Evolutionary conservation across 1,139 yeast genomes (phyloP), one percentile per base, ranked within the genome.

Genomic region (Suhomyces atakaporum): DNA sequence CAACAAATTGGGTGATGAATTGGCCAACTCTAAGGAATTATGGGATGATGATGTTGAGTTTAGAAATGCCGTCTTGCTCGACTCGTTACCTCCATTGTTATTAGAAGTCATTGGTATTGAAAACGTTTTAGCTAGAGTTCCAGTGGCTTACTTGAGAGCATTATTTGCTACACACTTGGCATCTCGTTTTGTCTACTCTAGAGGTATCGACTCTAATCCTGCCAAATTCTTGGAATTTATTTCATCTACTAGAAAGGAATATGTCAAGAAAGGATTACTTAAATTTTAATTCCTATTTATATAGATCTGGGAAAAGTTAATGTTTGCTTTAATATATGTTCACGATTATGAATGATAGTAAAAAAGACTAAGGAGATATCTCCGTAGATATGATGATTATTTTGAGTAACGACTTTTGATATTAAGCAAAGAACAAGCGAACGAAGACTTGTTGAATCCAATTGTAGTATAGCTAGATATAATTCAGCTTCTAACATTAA

Each of bases 101-200:
- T 71, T 86, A 40, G 64, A 79, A 40, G 77, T 77, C 46, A 76
- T 90, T 53, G 96, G 96, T n/a, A 75, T 88, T 41, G 84, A 82
- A 18, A 66, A 69, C 40, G 80, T 92, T 31, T 67, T 90, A 52
- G 54, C 70, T 31, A 79, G 95, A 52, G 95, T 92, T 35, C 98
- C 98, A 12, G 88, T 77, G 44, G 77, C 94, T 42, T 92, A 92
- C 61, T 73, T 90, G 58, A 82, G 81, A 57, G 96, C 97, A 9
- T 78, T 92, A 48, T 86, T 92, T 59, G 96, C 97, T 36, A 86
- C 96, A 29, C 84, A 81, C 57, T 75, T 92, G 53, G 94, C 96
- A 11, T 87, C 96, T 28, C 76, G 85, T 40, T 92, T 86, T 63
- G 95, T 92, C 44, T 92, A 92, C 64, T 77, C 87, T 34, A 75